These are phyloP conservation scores for Emmonsiellopsis sp. DNA, from an alignment of 2,329 filamentous ascomycete species.

Conservation along the genomic window DNA sequence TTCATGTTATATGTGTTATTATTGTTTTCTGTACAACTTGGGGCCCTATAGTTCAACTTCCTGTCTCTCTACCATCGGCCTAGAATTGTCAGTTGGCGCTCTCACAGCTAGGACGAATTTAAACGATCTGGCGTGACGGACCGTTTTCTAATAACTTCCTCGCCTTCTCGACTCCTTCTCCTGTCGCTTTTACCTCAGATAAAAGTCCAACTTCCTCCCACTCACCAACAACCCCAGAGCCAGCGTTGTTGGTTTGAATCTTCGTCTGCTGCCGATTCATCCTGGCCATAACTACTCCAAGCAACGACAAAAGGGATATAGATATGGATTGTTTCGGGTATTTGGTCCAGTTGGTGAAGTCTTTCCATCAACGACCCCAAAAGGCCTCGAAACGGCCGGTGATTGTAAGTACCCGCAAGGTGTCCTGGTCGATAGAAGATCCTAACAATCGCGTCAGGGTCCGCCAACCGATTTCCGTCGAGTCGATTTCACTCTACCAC, in stretches of 20 bases:
- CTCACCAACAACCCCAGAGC: neutral
- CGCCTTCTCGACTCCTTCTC: neutral
- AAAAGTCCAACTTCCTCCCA: neutral
- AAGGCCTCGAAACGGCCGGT: slow-evolving; percentile 1
- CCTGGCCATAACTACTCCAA: neutral
- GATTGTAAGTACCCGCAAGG: slow-evolving; percentile 1
- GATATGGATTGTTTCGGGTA: slow-evolving; percentile 24
- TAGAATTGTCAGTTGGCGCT: neutral
- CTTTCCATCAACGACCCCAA: slow-evolving; percentile 20
- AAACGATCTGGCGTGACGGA: neutral
- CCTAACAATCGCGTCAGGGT: slow-evolving; percentile 19
- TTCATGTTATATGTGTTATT: neutral
- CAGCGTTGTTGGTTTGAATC: neutral
- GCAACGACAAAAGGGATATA: neutral
- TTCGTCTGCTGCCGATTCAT: neutral
- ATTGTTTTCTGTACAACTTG: neutral
- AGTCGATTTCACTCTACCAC: slow-evolving; percentile 29
- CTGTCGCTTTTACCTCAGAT: neutral
- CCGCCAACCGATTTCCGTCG: slow-evolving; percentile 36
- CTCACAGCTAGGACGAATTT: neutral
- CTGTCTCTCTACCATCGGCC: neutral
- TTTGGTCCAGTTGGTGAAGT: slow-evolving; percentile 25
- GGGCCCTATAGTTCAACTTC: neutral
- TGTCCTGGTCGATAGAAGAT: neutral
- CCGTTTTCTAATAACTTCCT: neutral